Evolutionary conservation across 2,329 filamentous ascomycete species (phyloP), one percentile per base, ranked within the genome.

Genomic region (Emergomyces orientalis): DNA sequence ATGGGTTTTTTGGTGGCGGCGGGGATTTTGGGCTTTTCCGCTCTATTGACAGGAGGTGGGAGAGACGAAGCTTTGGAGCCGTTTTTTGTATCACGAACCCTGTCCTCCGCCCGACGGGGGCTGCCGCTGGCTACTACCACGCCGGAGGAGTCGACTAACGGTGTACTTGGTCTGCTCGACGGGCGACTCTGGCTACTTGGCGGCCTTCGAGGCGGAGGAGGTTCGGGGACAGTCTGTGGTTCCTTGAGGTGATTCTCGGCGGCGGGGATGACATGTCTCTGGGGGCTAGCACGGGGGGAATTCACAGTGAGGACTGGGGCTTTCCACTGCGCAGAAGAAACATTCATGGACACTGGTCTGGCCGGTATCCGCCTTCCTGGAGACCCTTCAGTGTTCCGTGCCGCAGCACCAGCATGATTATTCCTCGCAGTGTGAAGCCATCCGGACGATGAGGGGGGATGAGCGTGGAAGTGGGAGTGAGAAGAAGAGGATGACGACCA

Each of bases 1-100:
- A 72, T 43, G 65, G 63, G 51, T 49, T 64, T 63, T 66, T 85
- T 84, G 27, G 54, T 8, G 14, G 34, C 19, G 11, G 75, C 73
- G 13, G 81, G 81, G 61, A 88, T 82, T 69, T 85, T 87, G 3
- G 88, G 88, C 74, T 95, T 96, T 49, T 90, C 89, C 37, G 86
- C 86, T 62, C 92, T 86, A 72, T 95, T 94, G 45, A 92, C 82
- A 0, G 89, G 88, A 4, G 91, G 90, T 11, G 90, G 89, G 13
- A 80, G 73, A 4, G 81, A 80, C 2, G 71, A 65, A 56, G 74
- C 76, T 65, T 77, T 76, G 17, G 65, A 73, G 14, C 70, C 68
- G 37, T 72, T 71, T 13, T 75, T 64, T 11, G 67, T 63, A 47
- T 59, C 52, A 41, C 63, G 70, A 32, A 65, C 64, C 9, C 64